These are phyloP conservation scores for Coemansia sp. DNA, from an alignment of 192 early-diverging fungal species.

Conservation along the genomic window DNA sequence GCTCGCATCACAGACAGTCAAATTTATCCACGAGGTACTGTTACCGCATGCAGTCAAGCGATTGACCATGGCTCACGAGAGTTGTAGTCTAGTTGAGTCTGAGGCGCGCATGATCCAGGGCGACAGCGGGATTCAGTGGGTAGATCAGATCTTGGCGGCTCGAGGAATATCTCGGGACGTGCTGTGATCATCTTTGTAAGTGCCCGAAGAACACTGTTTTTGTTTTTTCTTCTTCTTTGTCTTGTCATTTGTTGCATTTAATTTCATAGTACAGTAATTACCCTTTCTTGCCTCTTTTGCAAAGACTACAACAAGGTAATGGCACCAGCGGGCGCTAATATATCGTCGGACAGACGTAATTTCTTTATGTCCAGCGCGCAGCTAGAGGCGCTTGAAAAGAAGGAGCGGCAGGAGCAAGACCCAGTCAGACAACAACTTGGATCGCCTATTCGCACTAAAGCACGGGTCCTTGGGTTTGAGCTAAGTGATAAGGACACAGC, in stretches of 20 bases:
- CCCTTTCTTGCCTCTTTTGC: neutral
- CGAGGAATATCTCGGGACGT: constrained; percentile 14
- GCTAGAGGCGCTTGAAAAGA: constrained; percentile 48
- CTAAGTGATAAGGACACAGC: constrained; percentile 20
- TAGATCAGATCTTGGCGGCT: constrained; percentile 48
- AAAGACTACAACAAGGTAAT: constrained; percentile 4
- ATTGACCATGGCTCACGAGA: constrained; percentile 28
- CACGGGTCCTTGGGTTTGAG: constrained; percentile 42
- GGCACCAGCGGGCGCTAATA: constrained; percentile 34
- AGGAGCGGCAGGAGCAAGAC: constrained; percentile 39
- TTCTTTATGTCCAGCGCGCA: constrained; percentile 56
- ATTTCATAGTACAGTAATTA: neutral
- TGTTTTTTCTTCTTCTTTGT: constrained; percentile 6
- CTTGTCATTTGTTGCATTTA: constrained; percentile 6
- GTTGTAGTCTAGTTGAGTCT: constrained; percentile 36
- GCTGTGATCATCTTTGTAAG: constrained; percentile 1
- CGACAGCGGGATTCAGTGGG: constrained; percentile 36
- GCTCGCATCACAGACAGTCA: constrained; percentile 1
- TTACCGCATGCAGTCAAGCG: constrained; percentile 49
- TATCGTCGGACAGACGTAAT: constrained; percentile 38
- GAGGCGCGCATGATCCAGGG: constrained; percentile 29
- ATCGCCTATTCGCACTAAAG: constrained; percentile 30
- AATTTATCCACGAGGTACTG: constrained; percentile 50
- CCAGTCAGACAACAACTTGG: constrained; percentile 46
- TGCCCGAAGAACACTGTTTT: neutral